These are phyloP conservation scores for Calvatia gigantea DNA, from an alignment of 768 basidiomycete species.

Conservation along the genomic window DNA sequence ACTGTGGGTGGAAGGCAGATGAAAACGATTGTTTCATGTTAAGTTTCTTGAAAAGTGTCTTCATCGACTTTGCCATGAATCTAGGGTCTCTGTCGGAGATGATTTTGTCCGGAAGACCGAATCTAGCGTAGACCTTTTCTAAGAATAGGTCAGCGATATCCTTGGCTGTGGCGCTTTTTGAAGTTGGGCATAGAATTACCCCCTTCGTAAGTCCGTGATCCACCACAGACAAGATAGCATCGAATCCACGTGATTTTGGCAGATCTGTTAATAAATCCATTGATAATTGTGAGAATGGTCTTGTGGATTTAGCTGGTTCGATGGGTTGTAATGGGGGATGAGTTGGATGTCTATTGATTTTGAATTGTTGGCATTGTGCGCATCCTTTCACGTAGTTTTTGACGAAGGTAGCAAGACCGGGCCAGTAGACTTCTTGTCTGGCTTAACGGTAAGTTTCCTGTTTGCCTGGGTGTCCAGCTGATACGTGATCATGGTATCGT, in stretches of 20 bases:
- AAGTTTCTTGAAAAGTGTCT: background rate
- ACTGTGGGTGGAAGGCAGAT: background rate
- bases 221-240: background rate
- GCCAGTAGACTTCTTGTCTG: background rate
- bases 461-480: background rate
- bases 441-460: background rate
- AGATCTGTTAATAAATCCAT: slow-evolving; percentile 7
- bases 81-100: background rate
- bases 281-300: background rate
- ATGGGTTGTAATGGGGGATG: too few relatives aligned
- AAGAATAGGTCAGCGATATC: background rate
- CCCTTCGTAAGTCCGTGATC: slow-evolving; percentile 8
- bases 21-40: background rate
- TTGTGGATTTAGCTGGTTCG: background rate
- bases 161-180: background rate
- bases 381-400: slow-evolving; percentile 12
- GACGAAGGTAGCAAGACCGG: background rate
- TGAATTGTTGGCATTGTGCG: slow-evolving; percentile 12
- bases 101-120: background rate
- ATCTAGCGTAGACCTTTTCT: background rate
- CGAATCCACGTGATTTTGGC: background rate
- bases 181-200: background rate
- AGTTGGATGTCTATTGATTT: slow-evolving; percentile 13
- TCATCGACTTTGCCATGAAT: background rate
- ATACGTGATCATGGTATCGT: background rate